Evolutionary conservation across 2,329 filamentous ascomycete species (phyloP).

Genomic region (Ceratocystis variospora): DNA sequence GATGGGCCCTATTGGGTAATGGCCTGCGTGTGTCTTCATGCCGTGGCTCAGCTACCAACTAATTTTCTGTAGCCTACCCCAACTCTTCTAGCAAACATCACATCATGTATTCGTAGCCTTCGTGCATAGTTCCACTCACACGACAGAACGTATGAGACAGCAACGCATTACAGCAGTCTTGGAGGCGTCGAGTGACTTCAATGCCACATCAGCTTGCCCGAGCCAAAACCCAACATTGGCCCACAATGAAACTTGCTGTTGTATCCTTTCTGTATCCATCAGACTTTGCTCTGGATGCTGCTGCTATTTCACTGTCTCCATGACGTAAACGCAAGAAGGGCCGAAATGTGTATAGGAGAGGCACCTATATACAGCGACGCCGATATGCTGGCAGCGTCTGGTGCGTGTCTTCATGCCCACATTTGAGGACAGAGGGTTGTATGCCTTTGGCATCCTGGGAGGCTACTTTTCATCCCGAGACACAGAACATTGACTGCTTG

Average conservation of each 20-base stretch:
- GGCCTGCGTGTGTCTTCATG: conserved; percentile 2
- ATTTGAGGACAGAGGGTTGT: background rate
- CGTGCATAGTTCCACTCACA: background rate
- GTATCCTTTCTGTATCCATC: background rate
- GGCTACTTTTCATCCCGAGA: too few relatives aligned
- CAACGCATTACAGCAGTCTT: background rate
- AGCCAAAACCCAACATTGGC: background rate
- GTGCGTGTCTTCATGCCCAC: background rate
- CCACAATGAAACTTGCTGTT: background rate
- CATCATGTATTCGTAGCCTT: background rate
- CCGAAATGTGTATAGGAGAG: background rate
- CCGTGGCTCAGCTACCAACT: background rate
- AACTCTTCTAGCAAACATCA: background rate
- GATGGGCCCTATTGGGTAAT: background rate
- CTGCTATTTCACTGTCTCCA: background rate
- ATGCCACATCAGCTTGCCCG: background rate
- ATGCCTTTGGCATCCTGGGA: background rate
- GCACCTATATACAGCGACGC: background rate
- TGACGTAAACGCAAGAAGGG: conserved; percentile 3
- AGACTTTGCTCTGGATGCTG: background rate
- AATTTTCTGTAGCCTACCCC: background rate
- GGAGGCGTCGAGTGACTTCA: background rate
- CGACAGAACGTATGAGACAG: background rate
- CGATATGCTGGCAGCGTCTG: background rate
- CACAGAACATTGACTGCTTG: too few relatives aligned